Base-by-base conservation (phyloP, 176 grass and related monocot species). In the Puccinellia tenuiflora region DNA sequence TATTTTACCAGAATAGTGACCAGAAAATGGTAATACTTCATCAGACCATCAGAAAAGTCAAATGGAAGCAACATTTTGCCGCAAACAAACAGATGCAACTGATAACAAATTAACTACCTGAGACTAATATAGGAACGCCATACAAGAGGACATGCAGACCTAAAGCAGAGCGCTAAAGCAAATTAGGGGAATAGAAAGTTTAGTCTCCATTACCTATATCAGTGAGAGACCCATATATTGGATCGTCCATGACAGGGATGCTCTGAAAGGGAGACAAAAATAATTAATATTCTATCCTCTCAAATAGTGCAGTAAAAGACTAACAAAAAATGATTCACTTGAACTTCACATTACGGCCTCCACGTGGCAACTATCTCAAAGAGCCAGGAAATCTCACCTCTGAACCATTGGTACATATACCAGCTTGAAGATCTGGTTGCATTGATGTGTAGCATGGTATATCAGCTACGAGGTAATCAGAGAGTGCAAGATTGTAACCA, bases 391-490 rank as follows among this genome's bases (percentile, higher is more conserved):
- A 53, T 31, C 80, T 62, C 59, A 87, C 89, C 80, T 79, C 75
- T 70, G 89, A 76, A 29, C 42, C 40, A 17, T 80, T 87, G 34
- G 15, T 62, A 59, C 73, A 76, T 55, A 95, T 88, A 73, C 88
- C 83, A 85, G 89, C 79, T 70, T 91, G 90, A 88, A 98, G 88
- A 63, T 93, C 96, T 35, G 85, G 68, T 87, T 88, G 92, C 52
- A 90, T 83, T 81, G 92, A 77, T 74, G 83, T 76, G 81, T 88
- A 94, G 87, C 91, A 87, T 82, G 90, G 53, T 62, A 97, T 91
- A 84, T 94, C 90, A 64, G 81, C 45, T 77, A 82, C 82, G 5
- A 98, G 88, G 79, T 90, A 95, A 85, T 98, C 92, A 31, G 95
- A 86, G 88, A 95, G 78, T 43, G 76, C 79, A 82, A 98, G 79